phyloP scores from a whole-genome alignment of 169 alveolate species.

The Miamiensis avidus region DNA sequence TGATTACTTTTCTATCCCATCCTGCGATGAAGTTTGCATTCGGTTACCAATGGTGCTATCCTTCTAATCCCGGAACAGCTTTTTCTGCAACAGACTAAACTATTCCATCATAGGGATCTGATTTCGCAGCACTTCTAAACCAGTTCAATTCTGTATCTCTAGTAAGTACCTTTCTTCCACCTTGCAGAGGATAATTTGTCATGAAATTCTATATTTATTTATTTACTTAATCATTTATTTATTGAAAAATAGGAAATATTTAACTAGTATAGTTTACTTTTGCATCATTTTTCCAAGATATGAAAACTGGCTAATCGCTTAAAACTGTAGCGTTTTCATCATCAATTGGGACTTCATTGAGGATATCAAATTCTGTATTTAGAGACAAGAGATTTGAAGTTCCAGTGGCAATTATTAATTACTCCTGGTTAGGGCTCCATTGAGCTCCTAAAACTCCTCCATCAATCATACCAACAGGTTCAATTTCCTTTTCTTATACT shows the following conservation, averaged over 20 bases:
- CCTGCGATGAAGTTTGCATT: constrained; percentile 81
- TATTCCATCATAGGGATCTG: constrained; percentile 62
- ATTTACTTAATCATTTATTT: neutral
- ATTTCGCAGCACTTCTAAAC: constrained; percentile 78
- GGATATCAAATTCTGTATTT: constrained; percentile 12
- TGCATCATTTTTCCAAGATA: constrained; percentile 29
- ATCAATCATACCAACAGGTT: constrained; percentile 24
- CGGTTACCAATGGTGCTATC: constrained; percentile 74
- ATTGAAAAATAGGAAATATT: neutral
- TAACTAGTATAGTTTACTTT: neutral
- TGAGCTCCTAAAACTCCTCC: constrained; percentile 26
- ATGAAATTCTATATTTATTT: constrained; percentile 60
- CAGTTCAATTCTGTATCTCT: constrained; percentile 68
- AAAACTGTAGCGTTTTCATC: neutral
- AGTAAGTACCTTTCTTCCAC: constrained; percentile 74
- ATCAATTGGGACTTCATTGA: constrained; percentile 19
- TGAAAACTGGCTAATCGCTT: constrained; percentile 8
- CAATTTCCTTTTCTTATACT: neutral
- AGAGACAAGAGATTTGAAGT: constrained; percentile 2
- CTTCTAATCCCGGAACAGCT: constrained; percentile 50
- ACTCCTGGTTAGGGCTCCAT: constrained; percentile 22
- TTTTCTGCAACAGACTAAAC: constrained; percentile 65
- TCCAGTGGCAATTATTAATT: constrained; percentile 17
- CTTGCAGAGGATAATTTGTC: constrained; percentile 57
- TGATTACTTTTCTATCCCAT: constrained; percentile 42